Conservation (phyloP, 148 eudicot species). For the Linanthus parryae region DNA sequence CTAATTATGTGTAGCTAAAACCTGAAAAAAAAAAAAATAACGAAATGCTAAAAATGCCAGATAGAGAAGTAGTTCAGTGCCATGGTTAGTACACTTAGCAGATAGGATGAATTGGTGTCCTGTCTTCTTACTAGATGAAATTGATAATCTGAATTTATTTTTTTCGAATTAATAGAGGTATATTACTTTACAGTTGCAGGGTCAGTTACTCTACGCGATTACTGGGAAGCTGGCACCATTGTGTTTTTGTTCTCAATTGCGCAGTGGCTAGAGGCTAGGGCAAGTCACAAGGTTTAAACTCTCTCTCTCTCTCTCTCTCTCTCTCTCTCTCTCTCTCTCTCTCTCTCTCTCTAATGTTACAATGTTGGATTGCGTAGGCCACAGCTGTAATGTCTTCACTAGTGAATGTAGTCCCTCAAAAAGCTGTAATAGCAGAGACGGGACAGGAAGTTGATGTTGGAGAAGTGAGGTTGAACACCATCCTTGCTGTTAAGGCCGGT, state of each 20-base stretch:
- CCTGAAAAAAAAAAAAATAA: too few relatives aligned
- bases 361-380: conserved; percentile 24
- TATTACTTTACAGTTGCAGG: conserved; percentile 47
- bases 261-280: conserved; percentile 88
- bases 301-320: conserved; percentile 1
- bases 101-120: too few relatives aligned
- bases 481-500: conserved; percentile 56
- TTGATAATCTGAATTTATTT: not conserved
- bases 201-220: conserved; percentile 59
- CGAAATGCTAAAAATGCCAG: too few relatives aligned
- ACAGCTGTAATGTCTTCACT: conserved; percentile 54
- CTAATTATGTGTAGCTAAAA: too few relatives aligned
- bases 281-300: conserved; percentile 60
- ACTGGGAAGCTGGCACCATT: conserved; percentile 75
- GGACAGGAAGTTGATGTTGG: conserved; percentile 46
- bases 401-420: conserved; percentile 52
- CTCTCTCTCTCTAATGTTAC: conserved; percentile 7
- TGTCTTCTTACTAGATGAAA: too few relatives aligned
- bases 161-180: too few relatives aligned
- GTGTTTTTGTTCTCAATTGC: conserved; percentile 86
- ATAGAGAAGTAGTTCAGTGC: too few relatives aligned
- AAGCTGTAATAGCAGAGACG: conserved; percentile 48
- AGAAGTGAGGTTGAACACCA: conserved; percentile 34
- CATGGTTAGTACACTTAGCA: too few relatives aligned
- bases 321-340: not conserved